Conservation (phyloP, 208 protist species). For the Tritrichomonas foetus region DNA sequence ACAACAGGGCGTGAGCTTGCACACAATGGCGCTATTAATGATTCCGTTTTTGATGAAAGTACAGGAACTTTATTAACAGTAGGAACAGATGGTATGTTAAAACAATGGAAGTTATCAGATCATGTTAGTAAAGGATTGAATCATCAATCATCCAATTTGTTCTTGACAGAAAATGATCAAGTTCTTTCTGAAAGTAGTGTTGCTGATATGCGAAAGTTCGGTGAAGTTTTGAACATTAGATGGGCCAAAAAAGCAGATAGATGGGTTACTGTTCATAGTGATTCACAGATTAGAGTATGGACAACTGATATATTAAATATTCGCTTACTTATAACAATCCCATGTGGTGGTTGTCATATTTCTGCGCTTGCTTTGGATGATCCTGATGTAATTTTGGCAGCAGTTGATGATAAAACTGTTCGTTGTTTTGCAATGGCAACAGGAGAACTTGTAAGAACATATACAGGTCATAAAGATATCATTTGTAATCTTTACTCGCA, state of each 20-base stretch:
- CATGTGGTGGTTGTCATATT: not conserved
- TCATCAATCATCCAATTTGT: not conserved
- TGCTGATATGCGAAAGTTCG: not conserved
- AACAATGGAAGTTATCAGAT: not conserved
- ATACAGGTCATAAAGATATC: not conserved
- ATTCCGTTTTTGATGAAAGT: not conserved
- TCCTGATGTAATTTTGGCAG: not conserved
- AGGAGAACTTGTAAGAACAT: not conserved
- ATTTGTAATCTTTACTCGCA: not conserved
- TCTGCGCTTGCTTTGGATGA: not conserved
- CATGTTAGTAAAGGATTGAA: too few relatives aligned
- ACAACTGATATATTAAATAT: not conserved
- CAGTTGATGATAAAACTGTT: not conserved
- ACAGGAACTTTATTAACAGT: not conserved
- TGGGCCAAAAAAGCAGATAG: not conserved
- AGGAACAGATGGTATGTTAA: not conserved
- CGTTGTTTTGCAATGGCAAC: not conserved
- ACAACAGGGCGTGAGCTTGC: not conserved
- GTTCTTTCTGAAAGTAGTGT: not conserved
- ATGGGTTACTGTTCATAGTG: not conserved
- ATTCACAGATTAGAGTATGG: not conserved
- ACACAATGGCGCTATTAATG: slow-evolving; percentile 16
- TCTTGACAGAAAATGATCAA: not conserved
- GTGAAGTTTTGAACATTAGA: not conserved
- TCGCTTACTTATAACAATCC: not conserved